Base-by-base conservation (phyloP, 1,139 yeast genomes). In the Blastobotrys apis region DNA sequence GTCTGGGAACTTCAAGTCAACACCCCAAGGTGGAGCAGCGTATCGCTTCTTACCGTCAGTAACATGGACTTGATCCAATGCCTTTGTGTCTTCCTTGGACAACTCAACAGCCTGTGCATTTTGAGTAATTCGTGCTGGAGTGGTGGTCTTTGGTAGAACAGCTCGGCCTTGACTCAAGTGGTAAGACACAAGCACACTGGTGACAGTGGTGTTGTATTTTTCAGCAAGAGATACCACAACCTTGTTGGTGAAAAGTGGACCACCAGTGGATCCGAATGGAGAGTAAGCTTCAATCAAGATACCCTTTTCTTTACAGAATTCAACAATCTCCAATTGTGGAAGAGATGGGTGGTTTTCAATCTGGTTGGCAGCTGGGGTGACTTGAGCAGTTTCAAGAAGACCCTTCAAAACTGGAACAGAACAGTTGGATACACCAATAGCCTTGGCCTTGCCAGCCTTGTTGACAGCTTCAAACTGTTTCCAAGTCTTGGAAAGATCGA, bases 381-480 rank as follows among this genome's bases (percentile, higher is more conserved):
- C 64, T 44, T 67, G 76, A 44, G 75, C 72, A 40, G 74, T 71
- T 27, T 67, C 66, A 50, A 82, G 68, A 45, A 85, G 68, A 31
- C 66, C 71, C 53, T 77, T 68, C 47, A 85, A 63, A 52, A 75
- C 71, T 33, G 69, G 68, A 33, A 74, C 64, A 15, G 86, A 77
- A 65, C 78, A 81, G 70, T 86, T 86, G 43, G 90, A 83, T 37
- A 86, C 86, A 59, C 95, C 95, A 57, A 86, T 74, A 33, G 92
- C 76, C 62, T 72, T 79, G 40, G 77, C 68, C 65, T 81, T 79
- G 37, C 80, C 82, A 30, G 63, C 63, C 54, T 77, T 71, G 51
- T 52, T 52, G 47, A 84, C 66, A 51, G 75, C 70, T 67, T 86
- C 92, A 68, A 85, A 70, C 46, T 68, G 67, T 62, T 76, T 77